These are phyloP conservation scores for Larix kaempferi DNA, from an alignment of 75 land plant genomes.

Conservation along the genomic window DNA sequence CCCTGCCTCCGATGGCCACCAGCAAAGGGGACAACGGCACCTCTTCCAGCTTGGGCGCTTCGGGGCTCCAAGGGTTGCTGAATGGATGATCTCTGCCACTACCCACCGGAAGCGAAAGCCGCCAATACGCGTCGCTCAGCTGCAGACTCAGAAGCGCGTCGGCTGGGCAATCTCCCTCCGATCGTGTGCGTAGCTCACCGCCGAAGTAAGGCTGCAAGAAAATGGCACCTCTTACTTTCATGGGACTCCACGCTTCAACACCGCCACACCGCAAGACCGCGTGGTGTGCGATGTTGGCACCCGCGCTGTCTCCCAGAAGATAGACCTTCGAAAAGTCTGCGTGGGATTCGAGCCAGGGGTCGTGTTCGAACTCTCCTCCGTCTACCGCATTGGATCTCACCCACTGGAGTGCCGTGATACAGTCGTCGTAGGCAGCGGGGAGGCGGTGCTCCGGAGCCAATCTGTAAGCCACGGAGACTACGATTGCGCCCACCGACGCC, in stretches of 20 bases:
- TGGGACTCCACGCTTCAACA: not conserved
- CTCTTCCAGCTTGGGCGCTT: not conserved
- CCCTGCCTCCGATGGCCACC: slow-evolving; percentile 51
- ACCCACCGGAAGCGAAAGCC: slow-evolving; percentile 47
- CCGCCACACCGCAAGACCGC: not conserved
- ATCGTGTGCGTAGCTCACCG: slow-evolving; percentile 26
- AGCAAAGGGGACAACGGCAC: slow-evolving; percentile 37
- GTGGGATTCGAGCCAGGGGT: slow-evolving; percentile 19
- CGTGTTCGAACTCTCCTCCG: not conserved
- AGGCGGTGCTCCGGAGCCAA: slow-evolving; percentile 39
- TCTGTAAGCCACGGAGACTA: slow-evolving; percentile 43
- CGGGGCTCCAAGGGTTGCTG: slow-evolving; percentile 30
- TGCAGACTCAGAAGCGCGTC: slow-evolving; percentile 16
- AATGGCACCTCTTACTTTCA: slow-evolving; percentile 29
- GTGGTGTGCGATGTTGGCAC: not conserved
- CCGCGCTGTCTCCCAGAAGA: slow-evolving; percentile 62
- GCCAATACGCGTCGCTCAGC: slow-evolving; percentile 52
- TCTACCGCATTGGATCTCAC: not conserved
- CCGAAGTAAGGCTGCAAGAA: slow-evolving; percentile 58
- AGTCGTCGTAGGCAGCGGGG: slow-evolving; percentile 47
- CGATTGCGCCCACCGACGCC: slow-evolving; percentile 12
- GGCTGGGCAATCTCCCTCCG: slow-evolving; percentile 17
- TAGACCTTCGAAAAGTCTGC: slow-evolving; percentile 36
- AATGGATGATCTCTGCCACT: slow-evolving; percentile 43
- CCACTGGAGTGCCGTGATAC: slow-evolving; percentile 26